Evolutionary conservation across 2,329 filamentous ascomycete genomes (phyloP).

Genomic region (Emergomyces orientalis): DNA sequence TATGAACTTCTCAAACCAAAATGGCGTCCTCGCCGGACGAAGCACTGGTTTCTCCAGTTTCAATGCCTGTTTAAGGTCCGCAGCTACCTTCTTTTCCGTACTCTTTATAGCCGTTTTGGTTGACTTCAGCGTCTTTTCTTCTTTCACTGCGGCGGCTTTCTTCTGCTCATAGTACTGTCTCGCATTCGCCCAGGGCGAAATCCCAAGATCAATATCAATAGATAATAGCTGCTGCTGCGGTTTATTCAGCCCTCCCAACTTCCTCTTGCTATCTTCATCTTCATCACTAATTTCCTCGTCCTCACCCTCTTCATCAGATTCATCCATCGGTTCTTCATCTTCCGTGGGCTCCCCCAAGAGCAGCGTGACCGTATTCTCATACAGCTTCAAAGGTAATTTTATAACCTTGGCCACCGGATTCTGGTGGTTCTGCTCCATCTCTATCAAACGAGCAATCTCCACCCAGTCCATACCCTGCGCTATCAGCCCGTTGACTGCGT

Average conservation of each 20-base stretch:
- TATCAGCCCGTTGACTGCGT: conserved; percentile 85
- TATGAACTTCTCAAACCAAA: conserved; percentile 96
- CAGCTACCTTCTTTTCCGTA: conserved; percentile 76
- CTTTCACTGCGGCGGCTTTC: conserved; percentile 72
- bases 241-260: conserved; percentile 17
- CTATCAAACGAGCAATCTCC: conserved; percentile 77
- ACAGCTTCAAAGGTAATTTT: conserved; percentile 73
- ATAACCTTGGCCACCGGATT: conserved; percentile 86
- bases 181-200: conserved; percentile 83
- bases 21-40: conserved; percentile 68
- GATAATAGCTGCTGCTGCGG: conserved; percentile 44
- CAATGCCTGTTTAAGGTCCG: conserved; percentile 75
- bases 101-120: conserved; percentile 77
- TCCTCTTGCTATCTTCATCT: conserved; percentile 18
- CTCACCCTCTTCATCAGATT: conserved; percentile 45
- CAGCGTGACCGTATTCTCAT: conserved; percentile 82
- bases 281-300: conserved; percentile 37
- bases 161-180: conserved; percentile 87
- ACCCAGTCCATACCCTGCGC: conserved; percentile 96
- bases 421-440: conserved; percentile 68
- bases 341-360: conserved; percentile 61
- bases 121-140: conserved; percentile 75
- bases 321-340: conserved; percentile 51
- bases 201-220: conserved; percentile 74
- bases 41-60: conserved; percentile 88